Conservation (phyloP, 2,329 filamentous ascomycete genomes). For the Epichloe gansuensis region DNA sequence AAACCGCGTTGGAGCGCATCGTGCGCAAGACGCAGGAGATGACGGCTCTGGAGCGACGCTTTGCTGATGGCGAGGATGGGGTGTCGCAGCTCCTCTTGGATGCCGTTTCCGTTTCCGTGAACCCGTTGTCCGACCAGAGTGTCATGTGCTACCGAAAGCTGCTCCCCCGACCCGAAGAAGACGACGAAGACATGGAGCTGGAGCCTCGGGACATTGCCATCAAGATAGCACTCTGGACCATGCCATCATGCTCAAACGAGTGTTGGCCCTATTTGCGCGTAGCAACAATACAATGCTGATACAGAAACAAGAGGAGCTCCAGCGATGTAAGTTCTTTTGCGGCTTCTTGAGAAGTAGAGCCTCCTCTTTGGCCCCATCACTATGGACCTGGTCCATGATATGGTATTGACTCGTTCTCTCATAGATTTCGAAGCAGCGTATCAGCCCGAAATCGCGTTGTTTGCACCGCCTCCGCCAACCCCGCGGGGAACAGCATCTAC, state of each 20-base stretch:
- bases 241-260: conserved; percentile 74
- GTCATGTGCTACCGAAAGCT: conserved; percentile 67
- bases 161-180: conserved; percentile 39
- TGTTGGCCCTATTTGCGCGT: conserved; percentile 55
- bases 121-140: conserved; percentile 59
- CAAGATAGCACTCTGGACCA: conserved; percentile 79
- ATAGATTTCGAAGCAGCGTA: conserved; percentile 50
- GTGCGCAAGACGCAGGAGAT: conserved; percentile 85
- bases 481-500: conserved; percentile 27
- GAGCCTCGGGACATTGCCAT: conserved; percentile 63
- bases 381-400: not conserved
- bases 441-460: conserved; percentile 50
- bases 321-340: conserved; percentile 42
- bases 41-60: conserved; percentile 57
- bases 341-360: too few species aligned
- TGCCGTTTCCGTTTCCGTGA: conserved; percentile 64
- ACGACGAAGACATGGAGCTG: conserved; percentile 22
- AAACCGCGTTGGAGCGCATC: conserved; percentile 84
- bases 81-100: conserved; percentile 58
- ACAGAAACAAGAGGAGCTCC: conserved; percentile 45
- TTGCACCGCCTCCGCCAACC: conserved; percentile 36
- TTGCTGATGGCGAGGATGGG: conserved; percentile 59
- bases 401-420: not conserved
- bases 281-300: conserved; percentile 47
- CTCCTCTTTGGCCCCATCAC: too few species aligned